Percentiles rank a stretch among this genome's conserved stretches.
Conservation (phyloP, 768 basidiomycete genomes). For the Suillus subaureus region DNA sequence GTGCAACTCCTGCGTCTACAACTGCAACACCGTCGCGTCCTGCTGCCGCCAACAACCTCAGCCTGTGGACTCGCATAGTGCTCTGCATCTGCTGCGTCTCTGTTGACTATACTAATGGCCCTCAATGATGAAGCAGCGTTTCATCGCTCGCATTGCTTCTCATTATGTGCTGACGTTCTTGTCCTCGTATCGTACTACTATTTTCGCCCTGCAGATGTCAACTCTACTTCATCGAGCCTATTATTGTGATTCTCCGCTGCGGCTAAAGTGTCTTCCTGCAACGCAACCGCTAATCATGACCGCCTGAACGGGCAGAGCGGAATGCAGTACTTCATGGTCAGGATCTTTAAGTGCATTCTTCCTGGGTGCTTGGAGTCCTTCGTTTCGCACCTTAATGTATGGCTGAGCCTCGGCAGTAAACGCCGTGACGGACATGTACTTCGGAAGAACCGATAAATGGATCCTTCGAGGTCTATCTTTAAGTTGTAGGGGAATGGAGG, state of each 20-base stretch:
- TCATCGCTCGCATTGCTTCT: neutral
- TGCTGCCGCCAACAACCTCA: neutral
- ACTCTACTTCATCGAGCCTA: neutral
- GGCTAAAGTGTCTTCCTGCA: neutral
- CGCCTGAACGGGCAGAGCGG: neutral
- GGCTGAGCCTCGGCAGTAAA: neutral
- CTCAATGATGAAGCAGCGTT: neutral
- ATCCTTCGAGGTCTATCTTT: too few species aligned
- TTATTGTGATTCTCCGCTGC: neutral
- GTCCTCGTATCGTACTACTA: neutral
- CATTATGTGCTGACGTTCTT: neutral
- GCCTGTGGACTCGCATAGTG: neutral
- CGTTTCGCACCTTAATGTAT: neutral
- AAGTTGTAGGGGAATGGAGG: too few species aligned
- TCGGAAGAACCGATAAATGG: neutral
- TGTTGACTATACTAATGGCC: neutral
- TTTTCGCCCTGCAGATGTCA: neutral
- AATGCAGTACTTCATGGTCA: neutral
- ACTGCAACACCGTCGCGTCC: neutral
- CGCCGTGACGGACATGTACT: neutral
- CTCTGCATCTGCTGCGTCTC: conserved; percentile 1
- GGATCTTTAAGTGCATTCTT: neutral
- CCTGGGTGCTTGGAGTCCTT: neutral
- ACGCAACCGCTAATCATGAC: neutral
- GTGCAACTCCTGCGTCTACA: neutral